Conservation (phyloP, 768 basidiomycete genomes). For the Mycena indigotica region DNA sequence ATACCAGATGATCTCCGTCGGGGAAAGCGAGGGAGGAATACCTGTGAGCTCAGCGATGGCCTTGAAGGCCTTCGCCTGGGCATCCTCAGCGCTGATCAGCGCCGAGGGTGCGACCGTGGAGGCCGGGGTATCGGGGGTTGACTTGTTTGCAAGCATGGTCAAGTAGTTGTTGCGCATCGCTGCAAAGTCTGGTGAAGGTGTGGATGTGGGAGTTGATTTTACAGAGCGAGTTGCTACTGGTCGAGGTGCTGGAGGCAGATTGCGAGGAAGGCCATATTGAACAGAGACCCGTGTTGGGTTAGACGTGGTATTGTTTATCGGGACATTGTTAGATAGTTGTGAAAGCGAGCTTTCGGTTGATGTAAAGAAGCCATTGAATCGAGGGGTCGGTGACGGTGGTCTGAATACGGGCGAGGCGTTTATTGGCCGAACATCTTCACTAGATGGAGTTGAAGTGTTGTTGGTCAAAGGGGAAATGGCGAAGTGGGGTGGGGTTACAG, state of each 20-base stretch:
- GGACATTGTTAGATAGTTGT: slow-evolving; percentile 40
- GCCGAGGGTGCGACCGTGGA: slow-evolving; percentile 6
- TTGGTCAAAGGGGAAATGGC: slow-evolving; percentile 19
- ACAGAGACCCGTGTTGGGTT: slow-evolving; percentile 46
- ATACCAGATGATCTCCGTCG: neutral
- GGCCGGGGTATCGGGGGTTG: slow-evolving; percentile 24
- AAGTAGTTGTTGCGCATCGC: slow-evolving; percentile 48
- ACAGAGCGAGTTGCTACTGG: slow-evolving; percentile 44
- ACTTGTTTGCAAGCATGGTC: slow-evolving; percentile 45
- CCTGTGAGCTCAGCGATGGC: slow-evolving; percentile 8
- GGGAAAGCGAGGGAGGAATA: slow-evolving; percentile 7
- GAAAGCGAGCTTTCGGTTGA: slow-evolving; percentile 39
- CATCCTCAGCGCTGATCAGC: slow-evolving; percentile 3
- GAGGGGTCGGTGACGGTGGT: slow-evolving; percentile 21
- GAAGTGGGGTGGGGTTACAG: neutral
- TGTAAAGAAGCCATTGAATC: slow-evolving; percentile 24
- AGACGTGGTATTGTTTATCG: slow-evolving; percentile 47
- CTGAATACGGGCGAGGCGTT: slow-evolving; percentile 15
- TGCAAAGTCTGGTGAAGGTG: slow-evolving; percentile 31
- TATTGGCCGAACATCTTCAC: slow-evolving; percentile 19
- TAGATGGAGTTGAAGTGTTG: neutral
- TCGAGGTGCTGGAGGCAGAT: slow-evolving; percentile 47
- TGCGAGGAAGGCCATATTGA: slow-evolving; percentile 58
- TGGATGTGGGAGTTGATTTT: slow-evolving; percentile 15
- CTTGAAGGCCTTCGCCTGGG: neutral